These are phyloP conservation scores for Ustilago esculenta DNA, from an alignment of 1,284 basidiomycete species.

Conservation along the genomic window DNA sequence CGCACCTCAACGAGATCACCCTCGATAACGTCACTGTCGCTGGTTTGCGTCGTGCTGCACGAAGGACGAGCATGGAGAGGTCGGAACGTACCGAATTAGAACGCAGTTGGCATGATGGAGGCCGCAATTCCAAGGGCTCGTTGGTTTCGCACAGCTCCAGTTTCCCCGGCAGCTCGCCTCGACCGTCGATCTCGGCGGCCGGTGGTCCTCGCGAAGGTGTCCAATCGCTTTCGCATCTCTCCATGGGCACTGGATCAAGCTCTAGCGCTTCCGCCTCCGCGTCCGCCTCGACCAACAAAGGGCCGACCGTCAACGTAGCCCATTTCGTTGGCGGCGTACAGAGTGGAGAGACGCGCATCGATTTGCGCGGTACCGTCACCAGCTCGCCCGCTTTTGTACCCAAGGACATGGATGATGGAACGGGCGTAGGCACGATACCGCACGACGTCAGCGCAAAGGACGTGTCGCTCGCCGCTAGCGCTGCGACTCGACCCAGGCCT, in stretches of 20 bases:
- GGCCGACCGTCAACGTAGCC: constrained; percentile 43
- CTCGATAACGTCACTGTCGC: constrained; percentile 47
- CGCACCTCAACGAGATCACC: constrained; percentile 12
- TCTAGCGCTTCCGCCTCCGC: constrained; percentile 25
- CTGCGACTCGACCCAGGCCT: constrained; percentile 18
- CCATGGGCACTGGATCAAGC: constrained; percentile 3
- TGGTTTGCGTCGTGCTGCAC: constrained; percentile 51
- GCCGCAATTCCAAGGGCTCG: constrained; percentile 12
- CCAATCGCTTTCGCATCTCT: constrained; percentile 27
- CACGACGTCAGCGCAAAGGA: constrained; percentile 28
- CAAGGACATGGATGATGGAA: constrained; percentile 5
- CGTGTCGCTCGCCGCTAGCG: constrained; percentile 31
- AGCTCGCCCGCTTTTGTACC: constrained; percentile 20
- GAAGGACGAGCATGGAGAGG: constrained; percentile 49
- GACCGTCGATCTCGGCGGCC: constrained; percentile 28
- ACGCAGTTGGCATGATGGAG: constrained; percentile 13
- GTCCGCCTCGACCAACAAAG: constrained; percentile 36
- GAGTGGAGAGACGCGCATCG: constrained; percentile 51
- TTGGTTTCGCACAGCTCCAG: constrained; percentile 45
- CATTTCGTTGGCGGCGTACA: constrained; percentile 41
- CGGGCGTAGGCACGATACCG: background rate
- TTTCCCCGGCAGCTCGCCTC: constrained; percentile 42
- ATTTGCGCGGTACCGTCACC: constrained; percentile 41
- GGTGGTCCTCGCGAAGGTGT: constrained; percentile 40
- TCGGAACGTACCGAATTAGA: constrained; percentile 15